phyloP scores from a whole-genome alignment of 2,329 filamentous ascomycete species.

The Aspergillus transmontanensis region DNA sequence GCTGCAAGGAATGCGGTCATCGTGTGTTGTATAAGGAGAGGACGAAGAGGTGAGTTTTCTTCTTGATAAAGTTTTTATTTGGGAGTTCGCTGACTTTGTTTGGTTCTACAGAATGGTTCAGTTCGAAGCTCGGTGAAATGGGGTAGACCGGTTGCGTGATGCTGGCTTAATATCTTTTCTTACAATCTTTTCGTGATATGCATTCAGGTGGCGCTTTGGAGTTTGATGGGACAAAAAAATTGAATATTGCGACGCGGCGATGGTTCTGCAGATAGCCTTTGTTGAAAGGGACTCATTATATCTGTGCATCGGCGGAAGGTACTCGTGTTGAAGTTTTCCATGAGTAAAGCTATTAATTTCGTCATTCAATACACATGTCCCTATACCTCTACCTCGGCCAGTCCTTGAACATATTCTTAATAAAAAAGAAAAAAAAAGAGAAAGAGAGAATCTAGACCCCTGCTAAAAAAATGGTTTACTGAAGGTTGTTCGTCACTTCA shows the following conservation, averaged over 20 bases:
- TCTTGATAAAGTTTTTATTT: slow-evolving; percentile 6
- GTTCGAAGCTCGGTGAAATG: slow-evolving; percentile 82
- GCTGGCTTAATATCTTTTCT: slow-evolving; percentile 1
- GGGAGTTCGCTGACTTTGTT: slow-evolving; percentile 1
- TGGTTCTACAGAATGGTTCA: slow-evolving; percentile 79
- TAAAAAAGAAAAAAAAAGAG: slow-evolving; percentile 2
- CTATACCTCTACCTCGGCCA: neutral
- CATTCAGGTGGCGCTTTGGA: slow-evolving; percentile 37
- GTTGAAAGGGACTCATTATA: neutral
- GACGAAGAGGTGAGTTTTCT: slow-evolving; percentile 79
- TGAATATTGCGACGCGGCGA: slow-evolving; percentile 5
- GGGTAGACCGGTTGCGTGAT: neutral
- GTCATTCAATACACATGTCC: neutral
- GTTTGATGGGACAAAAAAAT: slow-evolving; percentile 14
- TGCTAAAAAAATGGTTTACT: slow-evolving; percentile 13
- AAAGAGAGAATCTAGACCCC: neutral
- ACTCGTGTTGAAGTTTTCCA: neutral
- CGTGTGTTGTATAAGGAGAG: slow-evolving; percentile 96
- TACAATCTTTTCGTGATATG: slow-evolving; percentile 29
- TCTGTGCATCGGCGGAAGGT: neutral
- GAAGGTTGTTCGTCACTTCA: slow-evolving; percentile 68
- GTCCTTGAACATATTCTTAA: neutral
- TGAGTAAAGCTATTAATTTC: neutral
- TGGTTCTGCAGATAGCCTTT: neutral
- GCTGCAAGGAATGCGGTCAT: slow-evolving; percentile 91